A percentile compares a stretch with the other conserved stretches of the same genome.
Evolutionary conservation across 768 basidiomycete species (phyloP).

Genomic region (Auriscalpium vulgare): DNA sequence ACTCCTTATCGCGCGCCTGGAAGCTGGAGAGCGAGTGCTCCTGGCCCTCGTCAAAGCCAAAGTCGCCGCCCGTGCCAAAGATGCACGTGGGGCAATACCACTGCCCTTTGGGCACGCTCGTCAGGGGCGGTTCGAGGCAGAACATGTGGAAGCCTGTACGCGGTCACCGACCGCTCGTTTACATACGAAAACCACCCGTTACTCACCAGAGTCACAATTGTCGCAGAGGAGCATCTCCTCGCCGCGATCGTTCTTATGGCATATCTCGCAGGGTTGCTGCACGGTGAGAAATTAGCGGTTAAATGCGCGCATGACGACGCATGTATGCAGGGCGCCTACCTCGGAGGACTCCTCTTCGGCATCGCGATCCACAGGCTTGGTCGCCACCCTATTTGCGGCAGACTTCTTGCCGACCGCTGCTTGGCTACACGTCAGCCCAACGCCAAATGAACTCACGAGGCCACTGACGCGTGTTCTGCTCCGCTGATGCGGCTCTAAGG

Average conservation of each 20-base stretch:
- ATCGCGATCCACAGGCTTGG: constrained; percentile 7
- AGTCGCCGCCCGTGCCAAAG: constrained; percentile 87
- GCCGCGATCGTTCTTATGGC: constrained; percentile 79
- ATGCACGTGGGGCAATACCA: constrained; percentile 96
- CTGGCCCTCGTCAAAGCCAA: constrained; percentile 96
- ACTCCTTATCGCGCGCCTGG: constrained; percentile 84
- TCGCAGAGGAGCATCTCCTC: constrained; percentile 91
- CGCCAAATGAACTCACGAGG: not conserved
- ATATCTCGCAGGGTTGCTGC: constrained; percentile 88
- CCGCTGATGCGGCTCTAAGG: constrained; percentile 43
- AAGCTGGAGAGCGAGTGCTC: constrained; percentile 91
- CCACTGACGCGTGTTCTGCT: constrained; percentile 29
- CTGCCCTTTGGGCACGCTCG: constrained; percentile 80
- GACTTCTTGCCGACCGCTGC: constrained; percentile 8
- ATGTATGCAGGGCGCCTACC: not conserved
- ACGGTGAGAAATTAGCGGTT: constrained; percentile 5
- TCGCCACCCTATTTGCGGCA: constrained; percentile 8
- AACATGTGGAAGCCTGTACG: constrained; percentile 87
- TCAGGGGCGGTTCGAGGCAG: constrained; percentile 88
- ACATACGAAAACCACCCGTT: not conserved
- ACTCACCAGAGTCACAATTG: constrained; percentile 71
- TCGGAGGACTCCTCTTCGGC: constrained; percentile 10
- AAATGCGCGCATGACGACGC: not conserved
- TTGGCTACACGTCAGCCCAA: not conserved
- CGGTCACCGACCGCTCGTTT: not conserved